Evolutionary conservation across 225 moss, liverwort and hornwort genomes (phyloP).

Genomic region (Climacium dendroides): DNA sequence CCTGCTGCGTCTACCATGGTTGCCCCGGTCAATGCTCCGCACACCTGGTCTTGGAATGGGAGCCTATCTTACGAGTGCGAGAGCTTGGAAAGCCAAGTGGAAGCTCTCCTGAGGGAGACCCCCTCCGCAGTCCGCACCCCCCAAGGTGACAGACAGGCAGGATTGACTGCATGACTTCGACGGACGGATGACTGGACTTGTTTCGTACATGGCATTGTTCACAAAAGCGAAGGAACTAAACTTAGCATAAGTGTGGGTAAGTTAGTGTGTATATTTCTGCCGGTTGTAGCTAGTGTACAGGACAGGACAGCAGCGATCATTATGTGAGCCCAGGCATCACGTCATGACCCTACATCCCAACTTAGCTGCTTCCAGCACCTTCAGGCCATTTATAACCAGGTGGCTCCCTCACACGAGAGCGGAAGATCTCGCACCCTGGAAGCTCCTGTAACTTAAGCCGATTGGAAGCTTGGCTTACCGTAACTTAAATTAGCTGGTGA

Average conservation of each 20-base stretch:
- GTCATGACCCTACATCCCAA: background rate
- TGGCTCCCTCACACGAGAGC: background rate
- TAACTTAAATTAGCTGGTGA: background rate
- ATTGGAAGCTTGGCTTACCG: too few relatives aligned
- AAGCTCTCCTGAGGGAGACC: background rate
- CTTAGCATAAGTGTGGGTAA: background rate
- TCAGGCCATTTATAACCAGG: background rate
- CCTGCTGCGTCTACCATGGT: background rate
- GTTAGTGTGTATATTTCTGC: too few relatives aligned
- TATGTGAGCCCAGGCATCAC: background rate
- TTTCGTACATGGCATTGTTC: background rate
- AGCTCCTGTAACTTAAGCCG: too few relatives aligned
- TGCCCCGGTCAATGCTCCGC: background rate
- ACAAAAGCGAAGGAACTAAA: background rate
- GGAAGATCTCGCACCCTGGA: background rate
- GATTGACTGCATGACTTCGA: background rate
- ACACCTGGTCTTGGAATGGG: background rate
- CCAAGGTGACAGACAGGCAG: background rate
- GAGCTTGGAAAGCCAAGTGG: background rate
- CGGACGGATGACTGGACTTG: background rate
- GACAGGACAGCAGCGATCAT: background rate
- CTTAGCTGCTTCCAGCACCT: background rate
- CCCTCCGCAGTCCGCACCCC: background rate
- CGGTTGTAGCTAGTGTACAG: background rate
- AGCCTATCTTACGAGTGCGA: background rate